These are phyloP conservation scores for Cryptosporidium sp. DNA, from an alignment of 169 alveolate genomes.

Conservation along the genomic window DNA sequence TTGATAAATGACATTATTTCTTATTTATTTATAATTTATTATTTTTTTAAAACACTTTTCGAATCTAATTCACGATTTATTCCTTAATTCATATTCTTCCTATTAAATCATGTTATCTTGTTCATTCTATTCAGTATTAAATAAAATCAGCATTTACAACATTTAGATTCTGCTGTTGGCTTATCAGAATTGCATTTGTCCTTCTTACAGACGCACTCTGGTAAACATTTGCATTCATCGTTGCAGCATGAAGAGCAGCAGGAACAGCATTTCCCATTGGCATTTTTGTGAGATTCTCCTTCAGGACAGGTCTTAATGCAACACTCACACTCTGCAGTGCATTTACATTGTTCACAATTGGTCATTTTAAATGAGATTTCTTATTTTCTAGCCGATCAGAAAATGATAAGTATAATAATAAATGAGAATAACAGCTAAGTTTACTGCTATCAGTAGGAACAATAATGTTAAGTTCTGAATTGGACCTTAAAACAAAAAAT, in stretches of 20 bases:
- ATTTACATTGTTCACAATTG: constrained; percentile 8
- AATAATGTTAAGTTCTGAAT: neutral
- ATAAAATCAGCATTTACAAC: neutral
- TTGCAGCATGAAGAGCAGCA: neutral
- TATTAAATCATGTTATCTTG: neutral
- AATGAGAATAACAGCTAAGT: neutral
- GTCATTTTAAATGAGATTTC: neutral
- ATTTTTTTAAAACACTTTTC: no score
- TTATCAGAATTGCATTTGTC: neutral
- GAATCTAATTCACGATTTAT: neutral
- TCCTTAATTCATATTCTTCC: neutral
- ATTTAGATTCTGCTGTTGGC: neutral
- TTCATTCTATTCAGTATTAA: no score
- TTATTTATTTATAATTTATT: no score
- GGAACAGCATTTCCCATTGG: neutral
- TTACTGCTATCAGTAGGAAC: neutral
- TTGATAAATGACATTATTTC: no score
- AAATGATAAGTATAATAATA: neutral
- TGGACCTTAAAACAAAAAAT: neutral
- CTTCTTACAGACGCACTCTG: neutral
- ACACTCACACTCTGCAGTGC: constrained; percentile 1
- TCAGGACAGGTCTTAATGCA: neutral
- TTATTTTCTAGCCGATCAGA: neutral
- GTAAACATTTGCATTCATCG: constrained; percentile 13
- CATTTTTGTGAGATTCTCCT: neutral